A percentile compares a stretch with the other conserved stretches of the same genome.
Evolutionary conservation across 129 eudicot genomes (phyloP).

Genomic region (Helichrysum umbraculigerum): DNA sequence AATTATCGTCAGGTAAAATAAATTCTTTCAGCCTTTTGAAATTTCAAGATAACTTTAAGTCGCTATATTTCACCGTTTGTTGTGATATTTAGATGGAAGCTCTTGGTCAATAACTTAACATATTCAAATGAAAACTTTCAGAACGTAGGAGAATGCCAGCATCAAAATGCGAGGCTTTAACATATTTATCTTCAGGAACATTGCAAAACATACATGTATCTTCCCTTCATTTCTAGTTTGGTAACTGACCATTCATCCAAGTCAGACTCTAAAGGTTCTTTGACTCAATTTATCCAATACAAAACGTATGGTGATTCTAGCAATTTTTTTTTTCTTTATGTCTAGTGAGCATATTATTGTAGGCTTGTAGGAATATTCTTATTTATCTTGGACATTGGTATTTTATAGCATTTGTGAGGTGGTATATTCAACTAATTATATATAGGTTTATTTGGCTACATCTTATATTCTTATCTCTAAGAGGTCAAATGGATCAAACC

Average conservation of each 20-base stretch:
- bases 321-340: not conserved
- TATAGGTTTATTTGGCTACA: not conserved
- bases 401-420: too few species aligned
- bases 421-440: too few species aligned
- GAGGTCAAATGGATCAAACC: not conserved
- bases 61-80: slow-evolving; percentile 60
- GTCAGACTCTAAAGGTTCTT: not conserved
- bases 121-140: slow-evolving; percentile 1
- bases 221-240: not conserved
- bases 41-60: not conserved
- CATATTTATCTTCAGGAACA: not conserved
- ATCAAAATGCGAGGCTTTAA: not conserved
- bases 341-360: slow-evolving; percentile 3
- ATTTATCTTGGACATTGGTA: too few species aligned
- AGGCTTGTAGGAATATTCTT: too few species aligned
- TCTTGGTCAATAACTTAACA: slow-evolving; percentile 80
- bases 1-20: not conserved
- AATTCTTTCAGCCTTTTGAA: too few species aligned
- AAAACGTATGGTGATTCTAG: not conserved
- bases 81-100: slow-evolving; percentile 88
- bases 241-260: slow-evolving; percentile 1
- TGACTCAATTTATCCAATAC: not conserved
- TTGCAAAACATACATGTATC: not conserved
- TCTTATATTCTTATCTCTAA: not conserved
- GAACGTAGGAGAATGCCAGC: not conserved